Conservation (phyloP, 176 grass and related monocot genomes). For the maize (Zea mays) region DNA sequence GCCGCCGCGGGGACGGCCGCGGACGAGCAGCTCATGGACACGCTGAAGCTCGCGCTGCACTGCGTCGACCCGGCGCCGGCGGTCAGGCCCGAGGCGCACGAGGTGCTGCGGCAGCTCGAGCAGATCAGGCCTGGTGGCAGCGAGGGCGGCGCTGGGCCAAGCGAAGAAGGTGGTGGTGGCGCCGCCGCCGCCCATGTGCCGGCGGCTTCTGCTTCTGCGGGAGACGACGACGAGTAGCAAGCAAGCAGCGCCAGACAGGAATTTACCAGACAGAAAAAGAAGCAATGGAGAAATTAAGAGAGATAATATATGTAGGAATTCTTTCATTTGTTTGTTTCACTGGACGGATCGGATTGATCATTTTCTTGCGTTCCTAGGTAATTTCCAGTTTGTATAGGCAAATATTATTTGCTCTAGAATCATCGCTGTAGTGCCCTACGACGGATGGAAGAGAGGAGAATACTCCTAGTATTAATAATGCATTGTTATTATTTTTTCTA, state of each 20-base stretch:
- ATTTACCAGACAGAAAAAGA: background rate
- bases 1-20: conserved; percentile 9
- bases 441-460: background rate
- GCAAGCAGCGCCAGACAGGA: background rate
- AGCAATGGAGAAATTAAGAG: background rate
- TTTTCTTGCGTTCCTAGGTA: background rate
- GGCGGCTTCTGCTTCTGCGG: conserved; percentile 3
- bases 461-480: background rate
- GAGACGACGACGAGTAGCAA: conserved; percentile 37
- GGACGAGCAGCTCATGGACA: conserved; percentile 82
- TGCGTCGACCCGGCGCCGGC: conserved; percentile 66
- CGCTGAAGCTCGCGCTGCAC: conserved; percentile 80
- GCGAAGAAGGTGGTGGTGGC: conserved; percentile 33
- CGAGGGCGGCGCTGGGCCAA: conserved; percentile 27
- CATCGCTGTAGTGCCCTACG: background rate
- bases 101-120: conserved; percentile 77
- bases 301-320: conserved; percentile 30
- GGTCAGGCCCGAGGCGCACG: conserved; percentile 52
- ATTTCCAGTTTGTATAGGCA: conserved; percentile 24
- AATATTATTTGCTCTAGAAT: conserved; percentile 24
- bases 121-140: conserved; percentile 66
- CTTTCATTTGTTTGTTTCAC: conserved; percentile 39
- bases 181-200: conserved; percentile 15
- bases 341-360: no score
- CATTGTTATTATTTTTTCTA: background rate